A percentile compares a stretch with the other conserved stretches of the same genome.
These are phyloP conservation scores for Malania oleifera DNA, from an alignment of 164 flowering plant species.

Conservation along the genomic window DNA sequence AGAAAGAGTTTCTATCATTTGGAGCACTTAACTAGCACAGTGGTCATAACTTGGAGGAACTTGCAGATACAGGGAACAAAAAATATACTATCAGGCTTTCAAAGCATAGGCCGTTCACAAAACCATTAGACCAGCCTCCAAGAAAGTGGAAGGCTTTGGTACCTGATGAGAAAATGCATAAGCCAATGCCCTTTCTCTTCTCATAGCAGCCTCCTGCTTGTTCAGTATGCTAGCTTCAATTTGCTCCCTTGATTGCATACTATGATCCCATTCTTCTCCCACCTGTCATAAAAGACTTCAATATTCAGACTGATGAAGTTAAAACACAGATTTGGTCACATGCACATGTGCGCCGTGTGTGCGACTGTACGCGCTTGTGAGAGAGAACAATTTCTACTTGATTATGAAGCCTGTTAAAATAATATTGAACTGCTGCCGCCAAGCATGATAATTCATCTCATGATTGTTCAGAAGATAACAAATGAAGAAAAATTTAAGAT, in stretches of 20 bases:
- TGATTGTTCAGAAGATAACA: no score
- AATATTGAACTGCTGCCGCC: no score
- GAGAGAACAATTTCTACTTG: no score
- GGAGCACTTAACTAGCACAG: no score
- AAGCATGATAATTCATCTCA: no score
- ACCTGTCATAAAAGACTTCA: slow-evolving; percentile 22
- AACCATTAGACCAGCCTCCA: neutral
- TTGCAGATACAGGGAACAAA: neutral
- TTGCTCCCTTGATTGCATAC: slow-evolving; percentile 55
- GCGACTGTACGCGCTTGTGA: no score
- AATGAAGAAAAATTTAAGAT: no score
- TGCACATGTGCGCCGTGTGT: no score
- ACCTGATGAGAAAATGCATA: slow-evolving; percentile 78
- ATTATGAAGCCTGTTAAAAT: no score
- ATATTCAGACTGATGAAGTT: no score
- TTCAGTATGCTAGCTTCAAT: slow-evolving; percentile 41
- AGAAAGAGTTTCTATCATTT: no score
- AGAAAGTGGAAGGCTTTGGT: neutral
- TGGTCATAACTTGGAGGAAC: neutral
- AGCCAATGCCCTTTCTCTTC: slow-evolving; percentile 73
- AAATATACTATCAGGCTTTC: neutral
- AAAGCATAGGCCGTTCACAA: neutral
- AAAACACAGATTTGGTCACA: no score
- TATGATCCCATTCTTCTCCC: slow-evolving; percentile 58
- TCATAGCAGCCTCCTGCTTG: slow-evolving; percentile 60